Evolutionary conservation across 805 yeast species (phyloP), one percentile per base, ranked within the genome.

Genomic region (Pichia pseudocactophila): DNA sequence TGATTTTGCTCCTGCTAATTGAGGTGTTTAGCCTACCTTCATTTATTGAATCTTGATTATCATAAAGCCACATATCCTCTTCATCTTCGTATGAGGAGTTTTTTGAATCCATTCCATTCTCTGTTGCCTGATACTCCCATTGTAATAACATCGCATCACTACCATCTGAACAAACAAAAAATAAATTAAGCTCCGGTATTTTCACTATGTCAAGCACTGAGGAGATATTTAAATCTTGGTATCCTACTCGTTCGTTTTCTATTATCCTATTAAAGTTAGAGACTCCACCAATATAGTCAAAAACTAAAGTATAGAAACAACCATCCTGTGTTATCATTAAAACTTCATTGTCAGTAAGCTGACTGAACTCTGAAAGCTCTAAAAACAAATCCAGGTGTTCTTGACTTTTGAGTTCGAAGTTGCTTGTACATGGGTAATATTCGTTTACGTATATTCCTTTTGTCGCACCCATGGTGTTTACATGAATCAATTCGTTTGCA

Each of bases 381-480:
- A 85, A 61, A 39, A 65, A 64, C 38, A 84, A 51, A 48, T 74
- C 68, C 48, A 82, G 56, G 37, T 61, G 56, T 2, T 78, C 58
- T 46, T 73, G 71, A 57, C 81, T 81, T 19, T 49, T 52, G 36
- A 73, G 46, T 41, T 61, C 54, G 61, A 70, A 56, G 39, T 62
- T 58, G 1, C 78, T 63, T 26, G 64, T 54, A 13, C 57, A 56
- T 2, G 65, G 49, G 25, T 76, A 74, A 51, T 63, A 80, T 44
- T 65, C 61, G 55, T 84, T 84, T 2, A 81, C 74, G 2, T 81
- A 78, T 2, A 80, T 64, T 22, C 86, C 80, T 45, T 75, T 71
- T 2, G 70, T 54, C 27, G 80, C 74, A 3, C 95, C 94, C 2
- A 86, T 74, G 26, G 85, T 77, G 55, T 89, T 96, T 15, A 87